Base-by-base conservation (phyloP, 768 basidiomycete species). In the Coprinellus aureogranulatus region DNA sequence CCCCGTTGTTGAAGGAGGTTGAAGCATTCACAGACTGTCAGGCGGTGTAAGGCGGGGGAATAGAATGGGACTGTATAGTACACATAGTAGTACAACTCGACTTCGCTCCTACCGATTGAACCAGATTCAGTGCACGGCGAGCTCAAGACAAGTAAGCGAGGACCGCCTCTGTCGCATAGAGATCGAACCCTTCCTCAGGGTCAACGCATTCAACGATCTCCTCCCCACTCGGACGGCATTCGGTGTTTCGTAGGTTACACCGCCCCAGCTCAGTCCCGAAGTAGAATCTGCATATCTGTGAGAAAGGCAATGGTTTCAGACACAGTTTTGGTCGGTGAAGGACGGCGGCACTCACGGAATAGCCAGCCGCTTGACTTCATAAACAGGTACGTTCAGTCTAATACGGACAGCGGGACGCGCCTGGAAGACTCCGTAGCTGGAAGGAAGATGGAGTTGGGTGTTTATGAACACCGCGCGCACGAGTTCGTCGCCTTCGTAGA, bases 381-480 rank as follows among this genome's bases (percentile, higher is more conserved):
- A 68, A 11, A 64, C 73, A 26, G 65, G 55, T 61, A 83, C 75
- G 20, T 56, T 57, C 4, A 85, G 60, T 61, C 75, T 63, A 42
- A 84, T 63, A 62, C 81, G 81, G 3, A 71, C 67, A 25, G 51
- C 6, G 1, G 39, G 47, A 20, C 70, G 75, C 1, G 63, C 69
- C 20, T 85, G 74, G 5, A 62, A 68, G 14, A 71, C 69, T 39
- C 70, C 71, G 47, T 61, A 63, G 0, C 63, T 37, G 12, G 31
- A 70, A 4, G 63, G 61, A 27, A 80, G 66, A 62, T 77, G 87
- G 2, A 85, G 81, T 28, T 80, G 65, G 0, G 77, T 79, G 64
- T 88, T 86, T 67, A 88, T 79, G 59, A 89, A 77, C 2, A 87
- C 65, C 2, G 80, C 81, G 34, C 81, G 78, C 5, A 59, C 70